Evolutionary conservation across 73 alveolate genomes (phyloP), one percentile per base, ranked within the genome.

Genomic region (Effrenium voratum): DNA sequence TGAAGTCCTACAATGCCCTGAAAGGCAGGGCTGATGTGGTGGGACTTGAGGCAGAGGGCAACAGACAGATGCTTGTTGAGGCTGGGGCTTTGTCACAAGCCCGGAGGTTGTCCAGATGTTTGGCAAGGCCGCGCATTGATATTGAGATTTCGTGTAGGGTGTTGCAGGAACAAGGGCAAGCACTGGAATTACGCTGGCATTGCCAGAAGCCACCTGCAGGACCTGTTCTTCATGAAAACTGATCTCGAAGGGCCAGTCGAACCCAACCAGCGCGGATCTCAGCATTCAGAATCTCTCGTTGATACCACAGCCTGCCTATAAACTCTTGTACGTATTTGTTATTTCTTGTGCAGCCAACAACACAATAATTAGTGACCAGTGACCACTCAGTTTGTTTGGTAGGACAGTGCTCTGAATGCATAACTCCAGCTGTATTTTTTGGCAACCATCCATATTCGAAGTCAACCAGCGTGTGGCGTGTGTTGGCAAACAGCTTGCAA

Each of bases 71-170:
- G 5, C 41, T 10, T n/a, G 38, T 55, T 32, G 15, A 90, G 97
- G 97, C 2, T 90, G 97, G 97, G 97, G 97, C 75, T 90, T 90
- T 75, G 75, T 90, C 97, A 90, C 97, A 34, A 90, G 97, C 46
- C 52, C 75, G 19, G 87, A 90, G 16, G 75, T 90, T 36, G 34
- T 70, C 55, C 72, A 70, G 97, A 68, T 59, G 32, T 90, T 68
- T 30, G 97, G 97, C 81, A 90, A 90, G 97, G 95, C 49, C 43
- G 82, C n/a, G n/a, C n/a, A n/a, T n/a, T n/a, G n/a, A n/a, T n/a
- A n/a, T n/a, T n/a, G n/a, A n/a, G n/a, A n/a, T n/a, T n/a, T n/a
- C n/a, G n/a, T 72, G 83, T 72, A 34, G 28, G 63, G 19, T 8
- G 26, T 8, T 52, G 63, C 1, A 2, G 40, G 16, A 16, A 41